Conservation (phyloP, 192 early-diverging fungal species). For the Blastocladiella britannica region DNA sequence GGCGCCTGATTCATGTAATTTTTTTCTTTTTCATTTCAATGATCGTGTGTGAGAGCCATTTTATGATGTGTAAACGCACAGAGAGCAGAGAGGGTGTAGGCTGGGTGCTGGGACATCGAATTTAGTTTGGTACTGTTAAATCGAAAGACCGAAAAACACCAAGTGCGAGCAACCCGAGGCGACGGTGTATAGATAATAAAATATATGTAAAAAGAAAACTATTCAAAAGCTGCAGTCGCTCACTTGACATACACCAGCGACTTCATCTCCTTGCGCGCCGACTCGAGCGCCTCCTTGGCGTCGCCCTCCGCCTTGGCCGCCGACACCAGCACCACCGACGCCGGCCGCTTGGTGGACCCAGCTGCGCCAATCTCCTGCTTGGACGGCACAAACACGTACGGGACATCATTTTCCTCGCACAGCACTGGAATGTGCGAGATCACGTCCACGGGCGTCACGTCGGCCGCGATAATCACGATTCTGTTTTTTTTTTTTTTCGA, state of each 20-base stretch:
- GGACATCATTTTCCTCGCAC: slow-evolving; percentile 88
- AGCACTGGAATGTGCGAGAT: slow-evolving; percentile 92
- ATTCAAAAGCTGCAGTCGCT: too few relatives aligned
- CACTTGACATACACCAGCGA: neutral
- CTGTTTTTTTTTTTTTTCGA: slow-evolving; percentile 14
- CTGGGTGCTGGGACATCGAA: neutral
- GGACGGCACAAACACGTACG: slow-evolving; percentile 87
- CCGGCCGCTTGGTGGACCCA: slow-evolving; percentile 85
- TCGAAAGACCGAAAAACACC: too few relatives aligned
- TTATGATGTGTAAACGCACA: neutral
- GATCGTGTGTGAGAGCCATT: neutral
- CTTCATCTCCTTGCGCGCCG: slow-evolving; percentile 1
- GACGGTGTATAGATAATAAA: too few relatives aligned
- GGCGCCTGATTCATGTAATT: neutral
- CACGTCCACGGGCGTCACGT: slow-evolving; percentile 92
- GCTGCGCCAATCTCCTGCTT: slow-evolving; percentile 88
- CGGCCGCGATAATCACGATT: slow-evolving; percentile 82
- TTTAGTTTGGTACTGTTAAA: too few relatives aligned
- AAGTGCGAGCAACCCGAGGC: too few relatives aligned
- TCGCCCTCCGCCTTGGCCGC: slow-evolving; percentile 42
- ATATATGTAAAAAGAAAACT: too few relatives aligned
- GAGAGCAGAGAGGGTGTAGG: neutral
- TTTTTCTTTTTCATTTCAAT: neutral
- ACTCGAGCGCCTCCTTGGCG: slow-evolving; percentile 22
- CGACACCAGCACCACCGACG: slow-evolving; percentile 64